Conservation (phyloP, 495 filamentous ascomycete genomes). For the Neurospora africana region DNA sequence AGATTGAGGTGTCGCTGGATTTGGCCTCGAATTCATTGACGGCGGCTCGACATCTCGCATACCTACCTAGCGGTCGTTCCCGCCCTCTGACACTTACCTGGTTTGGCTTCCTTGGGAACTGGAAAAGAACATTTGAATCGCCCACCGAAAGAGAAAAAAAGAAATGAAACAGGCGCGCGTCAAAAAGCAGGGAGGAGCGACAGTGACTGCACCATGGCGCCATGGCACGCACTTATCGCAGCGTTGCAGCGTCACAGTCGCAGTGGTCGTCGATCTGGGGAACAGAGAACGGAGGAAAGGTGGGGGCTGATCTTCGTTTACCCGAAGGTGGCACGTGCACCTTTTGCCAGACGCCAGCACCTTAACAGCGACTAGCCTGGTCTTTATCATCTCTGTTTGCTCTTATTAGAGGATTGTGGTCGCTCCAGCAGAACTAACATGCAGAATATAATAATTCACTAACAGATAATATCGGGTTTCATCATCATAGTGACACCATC, state of each 20-base stretch:
- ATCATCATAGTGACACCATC: too few relatives aligned
- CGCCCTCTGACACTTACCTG: not conserved
- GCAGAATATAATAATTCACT: not conserved
- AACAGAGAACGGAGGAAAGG: not conserved
- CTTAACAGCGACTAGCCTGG: not conserved
- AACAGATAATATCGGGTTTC: not conserved
- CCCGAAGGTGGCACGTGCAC: not conserved
- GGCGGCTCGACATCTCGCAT: not conserved
- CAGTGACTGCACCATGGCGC: not conserved
- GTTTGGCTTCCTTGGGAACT: not conserved
- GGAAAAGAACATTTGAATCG: not conserved
- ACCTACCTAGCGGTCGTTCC: not conserved
- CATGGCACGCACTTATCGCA: not conserved
- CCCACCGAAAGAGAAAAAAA: not conserved
- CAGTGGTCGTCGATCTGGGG: not conserved
- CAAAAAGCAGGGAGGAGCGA: not conserved
- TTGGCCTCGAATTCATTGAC: not conserved
- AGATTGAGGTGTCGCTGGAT: not conserved
- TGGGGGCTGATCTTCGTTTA: not conserved
- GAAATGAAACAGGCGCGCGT: not conserved
- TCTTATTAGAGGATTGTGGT: too few relatives aligned
- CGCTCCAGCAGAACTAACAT: not conserved
- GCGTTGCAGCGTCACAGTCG: not conserved
- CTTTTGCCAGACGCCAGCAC: not conserved
- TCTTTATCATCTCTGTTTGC: not conserved